Conservation (phyloP, 768 basidiomycete species). For the Suillus paluster region DNA sequence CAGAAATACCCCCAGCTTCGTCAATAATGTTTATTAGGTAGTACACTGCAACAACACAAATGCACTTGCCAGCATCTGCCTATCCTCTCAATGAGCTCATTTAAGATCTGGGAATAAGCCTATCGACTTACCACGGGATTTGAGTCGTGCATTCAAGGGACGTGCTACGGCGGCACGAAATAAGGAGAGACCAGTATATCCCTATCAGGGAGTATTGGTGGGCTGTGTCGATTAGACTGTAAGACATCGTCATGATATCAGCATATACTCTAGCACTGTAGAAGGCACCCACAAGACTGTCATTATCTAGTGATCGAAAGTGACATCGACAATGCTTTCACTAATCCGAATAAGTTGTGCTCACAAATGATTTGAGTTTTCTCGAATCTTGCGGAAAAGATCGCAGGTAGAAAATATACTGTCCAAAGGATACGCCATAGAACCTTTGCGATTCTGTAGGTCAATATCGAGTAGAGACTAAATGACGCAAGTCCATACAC, state of each 20-base stretch:
- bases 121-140: background rate
- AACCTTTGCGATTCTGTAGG: constrained; percentile 12
- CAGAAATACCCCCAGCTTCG: background rate
- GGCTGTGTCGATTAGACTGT: background rate
- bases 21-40: background rate
- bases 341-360: background rate
- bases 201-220: background rate
- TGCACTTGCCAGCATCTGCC: background rate
- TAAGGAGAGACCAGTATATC: background rate
- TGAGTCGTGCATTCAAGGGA: background rate
- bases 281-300: background rate
- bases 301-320: background rate
- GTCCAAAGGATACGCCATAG: constrained; percentile 21
- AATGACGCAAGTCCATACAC: constrained; percentile 15
- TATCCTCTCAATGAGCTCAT: background rate
- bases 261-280: background rate
- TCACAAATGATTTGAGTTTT: constrained; percentile 17
- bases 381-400: constrained; percentile 21
- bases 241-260: background rate
- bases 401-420: constrained; percentile 22
- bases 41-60: background rate
- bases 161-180: background rate
- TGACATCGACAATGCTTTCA: background rate
- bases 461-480: background rate
- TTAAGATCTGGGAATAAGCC: background rate